Conservation (phyloP, 805 yeast genomes). For the Candida maris region DNA sequence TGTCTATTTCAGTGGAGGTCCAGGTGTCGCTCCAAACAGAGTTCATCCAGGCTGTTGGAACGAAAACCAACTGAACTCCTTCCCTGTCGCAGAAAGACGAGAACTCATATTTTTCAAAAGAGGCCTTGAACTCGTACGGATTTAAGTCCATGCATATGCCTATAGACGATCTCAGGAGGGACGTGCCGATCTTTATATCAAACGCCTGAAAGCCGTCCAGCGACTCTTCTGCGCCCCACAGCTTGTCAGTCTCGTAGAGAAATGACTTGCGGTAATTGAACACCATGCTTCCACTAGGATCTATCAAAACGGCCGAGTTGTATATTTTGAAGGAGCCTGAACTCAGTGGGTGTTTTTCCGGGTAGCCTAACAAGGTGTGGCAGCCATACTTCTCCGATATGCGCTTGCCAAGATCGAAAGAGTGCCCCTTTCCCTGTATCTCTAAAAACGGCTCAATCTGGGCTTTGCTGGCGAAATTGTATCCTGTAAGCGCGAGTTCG, state of each 20-base stretch:
- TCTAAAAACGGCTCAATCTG: constrained; percentile 62
- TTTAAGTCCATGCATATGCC: constrained; percentile 96
- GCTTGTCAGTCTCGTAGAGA: constrained; percentile 72
- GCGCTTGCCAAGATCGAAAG: constrained; percentile 53
- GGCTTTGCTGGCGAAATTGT: constrained; percentile 50
- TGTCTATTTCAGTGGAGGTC: constrained; percentile 15
- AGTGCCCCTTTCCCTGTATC: constrained; percentile 31
- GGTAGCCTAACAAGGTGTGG: constrained; percentile 78
- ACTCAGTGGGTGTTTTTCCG: constrained; percentile 46
- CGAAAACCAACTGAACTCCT: constrained; percentile 52
- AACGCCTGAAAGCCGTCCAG: constrained; percentile 56
- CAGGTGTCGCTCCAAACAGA: constrained; percentile 38
- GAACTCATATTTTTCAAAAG: constrained; percentile 73
- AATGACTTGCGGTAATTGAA: constrained; percentile 74
- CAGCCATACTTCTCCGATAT: constrained; percentile 51
- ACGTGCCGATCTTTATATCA: constrained; percentile 35
- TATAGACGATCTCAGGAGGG: constrained; percentile 44
- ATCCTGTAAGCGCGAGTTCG: constrained; percentile 82
- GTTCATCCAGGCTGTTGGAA: constrained; percentile 85
- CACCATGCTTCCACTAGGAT: constrained; percentile 54
- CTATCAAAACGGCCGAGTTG: constrained; percentile 69
- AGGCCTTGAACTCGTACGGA: constrained; percentile 80
- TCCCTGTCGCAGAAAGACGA: constrained; percentile 48
- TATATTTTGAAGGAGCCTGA: constrained; percentile 35
- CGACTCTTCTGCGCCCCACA: constrained; percentile 75